Base-by-base conservation (phyloP, 176 grass and related monocot species). In the Eragrostis curvula region DNA sequence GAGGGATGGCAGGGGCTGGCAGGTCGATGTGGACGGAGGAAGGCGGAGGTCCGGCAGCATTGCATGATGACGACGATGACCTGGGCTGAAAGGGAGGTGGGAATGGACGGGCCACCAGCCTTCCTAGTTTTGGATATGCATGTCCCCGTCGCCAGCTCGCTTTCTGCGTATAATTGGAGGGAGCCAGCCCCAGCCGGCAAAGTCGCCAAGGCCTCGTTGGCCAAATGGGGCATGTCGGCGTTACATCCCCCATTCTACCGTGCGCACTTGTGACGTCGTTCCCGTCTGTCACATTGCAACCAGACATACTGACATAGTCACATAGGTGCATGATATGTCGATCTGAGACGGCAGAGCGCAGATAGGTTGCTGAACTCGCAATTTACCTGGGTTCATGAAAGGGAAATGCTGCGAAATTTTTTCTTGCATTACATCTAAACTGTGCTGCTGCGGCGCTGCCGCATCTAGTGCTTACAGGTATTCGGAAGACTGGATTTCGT, bases 71-170 rank as follows among this genome's bases (percentile, higher is more conserved):
- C 43, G 80, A 75, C 42, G 77, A 45, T 81, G 77, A 89, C 72
- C 82, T 85, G 87, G 75, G 71, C 3, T 63, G 81, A 85, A 75
- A 89, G 82, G 24, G 76, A 81, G 8, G 8, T 53, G 76, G 44
- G 81, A 68, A 80, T 80, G 62, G 82, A 80, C 87, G 53, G 77
- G 70, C 70, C 63, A 81, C 87, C 82, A 39, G 39, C 70, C 70
- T 81, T 75, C 81, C 82, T 70, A 63, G 82, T 89, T 81, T 70
- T 75, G 87, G 82, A 89, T 76, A 70, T 65, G 46, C 50, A 44
- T 69, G 69, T 66, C 46, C 27, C 68, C 36, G 27, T 63, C 72
- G 14, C 14, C 6, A 42, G 67, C 64, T 45, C 40, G 17, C 68
- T 61, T 13, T 51, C 85, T 13, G 48, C 73, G 74, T 66, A 84